phyloP scores from a whole-genome alignment of 768 basidiomycete species.

The Auricularia sp. region DNA sequence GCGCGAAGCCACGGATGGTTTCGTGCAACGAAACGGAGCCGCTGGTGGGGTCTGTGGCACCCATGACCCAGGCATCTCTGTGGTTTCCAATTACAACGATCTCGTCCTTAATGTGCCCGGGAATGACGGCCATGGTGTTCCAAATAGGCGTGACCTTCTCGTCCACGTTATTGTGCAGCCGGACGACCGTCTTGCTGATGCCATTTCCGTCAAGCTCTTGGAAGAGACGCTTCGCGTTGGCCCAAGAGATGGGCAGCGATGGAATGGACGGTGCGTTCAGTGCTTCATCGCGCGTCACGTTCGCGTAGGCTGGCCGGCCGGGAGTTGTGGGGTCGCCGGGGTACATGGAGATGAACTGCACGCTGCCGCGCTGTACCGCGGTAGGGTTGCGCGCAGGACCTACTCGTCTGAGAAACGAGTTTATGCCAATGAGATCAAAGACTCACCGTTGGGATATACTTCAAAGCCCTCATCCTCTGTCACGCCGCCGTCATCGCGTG shows the following conservation, averaged over 20 bases:
- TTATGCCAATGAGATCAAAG: too few relatives aligned
- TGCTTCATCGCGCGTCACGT: conserved; percentile 50
- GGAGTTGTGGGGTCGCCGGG: conserved; percentile 82
- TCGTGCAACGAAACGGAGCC: conserved; percentile 76
- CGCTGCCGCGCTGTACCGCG: conserved; percentile 79
- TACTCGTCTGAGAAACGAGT: conserved; percentile 14
- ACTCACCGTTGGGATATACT: conserved; percentile 25
- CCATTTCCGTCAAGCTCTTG: conserved; percentile 38
- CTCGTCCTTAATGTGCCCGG: conserved; percentile 75
- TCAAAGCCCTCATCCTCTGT: conserved; percentile 67
- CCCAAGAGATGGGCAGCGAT: conserved; percentile 85
- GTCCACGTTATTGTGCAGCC: conserved; percentile 61
- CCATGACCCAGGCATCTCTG: conserved; percentile 75
- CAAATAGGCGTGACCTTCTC: conserved; percentile 79
- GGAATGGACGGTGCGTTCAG: conserved; percentile 63
- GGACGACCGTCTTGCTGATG: conserved; percentile 32
- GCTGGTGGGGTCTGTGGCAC: conserved; percentile 69
- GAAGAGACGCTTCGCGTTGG: conserved; percentile 64
- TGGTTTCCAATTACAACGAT: conserved; percentile 83
- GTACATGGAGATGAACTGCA: conserved; percentile 57
- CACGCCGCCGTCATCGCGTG: conserved; percentile 75
- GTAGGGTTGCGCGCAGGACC: conserved; percentile 84
- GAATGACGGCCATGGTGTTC: conserved; percentile 80
- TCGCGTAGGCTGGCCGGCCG: conserved; percentile 76
- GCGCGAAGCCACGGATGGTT: conserved; percentile 64